Base-by-base conservation (phyloP, 2,329 filamentous ascomycete genomes). In the Cercospora sp. region DNA sequence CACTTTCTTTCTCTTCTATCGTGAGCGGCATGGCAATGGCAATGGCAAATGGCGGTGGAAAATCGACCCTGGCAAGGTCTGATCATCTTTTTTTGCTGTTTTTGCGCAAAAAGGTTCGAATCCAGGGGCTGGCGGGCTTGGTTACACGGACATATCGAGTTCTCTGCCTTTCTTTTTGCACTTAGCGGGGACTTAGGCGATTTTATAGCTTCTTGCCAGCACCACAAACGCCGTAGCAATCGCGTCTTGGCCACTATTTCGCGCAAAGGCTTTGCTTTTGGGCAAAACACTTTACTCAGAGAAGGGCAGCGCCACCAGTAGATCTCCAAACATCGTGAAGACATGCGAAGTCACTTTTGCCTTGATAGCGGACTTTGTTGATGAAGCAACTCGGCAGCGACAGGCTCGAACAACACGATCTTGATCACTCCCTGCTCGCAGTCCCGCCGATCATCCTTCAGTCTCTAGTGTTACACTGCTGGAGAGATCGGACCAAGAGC, bases 51-150 rank as follows among this genome's bases (percentile, higher is more conserved):
- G 45, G 45, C 45, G 21, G 45, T 51, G 21, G n/a, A 40, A 40
- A 40, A 40, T 40, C 37, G 45, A 51, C 45, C 45, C 45, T 51
- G 18, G 45, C 45, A 51, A 21, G 45, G 45, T 51, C 45, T 51
- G 45, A 51, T 21, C 21, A 51, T 51, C 45, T 51, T 51, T 51
- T 51, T 51, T 51, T 51, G 45, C 45, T 51, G 45, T 51, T 51
- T 21, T 21, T 2, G 18, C 1, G 45, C 9, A 5, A 21, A 24
- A 12, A 16, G 18, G 45, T 51, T 51, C 45, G 45, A 51, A 51
- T 24, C 45, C 45, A 24, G 18, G 45, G 18, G 18, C 9, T 24
- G 45, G 18, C 2, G 3, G 7, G 45, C 45, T 2, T 10, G 3
- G 9, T 24, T 24, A 24, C 18, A 24, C 18, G 12, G 45, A 51